These are phyloP conservation scores for Alternaria consortialis DNA, from an alignment of 2,329 filamentous ascomycete species.

Conservation along the genomic window DNA sequence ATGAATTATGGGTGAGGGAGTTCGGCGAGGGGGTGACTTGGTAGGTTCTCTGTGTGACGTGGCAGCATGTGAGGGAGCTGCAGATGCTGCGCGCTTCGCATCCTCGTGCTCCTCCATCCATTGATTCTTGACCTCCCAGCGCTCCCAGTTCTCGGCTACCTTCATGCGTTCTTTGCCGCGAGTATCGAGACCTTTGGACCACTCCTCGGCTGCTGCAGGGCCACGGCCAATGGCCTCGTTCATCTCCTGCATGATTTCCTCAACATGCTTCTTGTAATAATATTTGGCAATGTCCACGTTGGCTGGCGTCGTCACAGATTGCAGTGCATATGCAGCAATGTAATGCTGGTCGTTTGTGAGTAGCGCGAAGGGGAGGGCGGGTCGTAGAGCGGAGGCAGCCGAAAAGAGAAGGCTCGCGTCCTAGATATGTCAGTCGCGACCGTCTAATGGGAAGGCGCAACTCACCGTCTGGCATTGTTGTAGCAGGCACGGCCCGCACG, in stretches of 20 bases:
- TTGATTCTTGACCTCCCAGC: slow-evolving; percentile 66
- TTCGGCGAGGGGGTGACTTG: slow-evolving; percentile 38
- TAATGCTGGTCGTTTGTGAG: slow-evolving; percentile 69
- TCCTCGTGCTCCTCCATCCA: slow-evolving; percentile 31
- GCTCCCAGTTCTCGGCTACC: slow-evolving; percentile 76
- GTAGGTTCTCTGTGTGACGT: slow-evolving; percentile 28
- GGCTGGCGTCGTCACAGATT: slow-evolving; percentile 59
- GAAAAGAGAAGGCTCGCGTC: slow-evolving; percentile 75
- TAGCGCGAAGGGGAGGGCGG: slow-evolving; percentile 75
- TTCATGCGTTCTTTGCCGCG: slow-evolving; percentile 68
- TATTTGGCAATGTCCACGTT: slow-evolving; percentile 68
- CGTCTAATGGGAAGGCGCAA: slow-evolving; percentile 16
- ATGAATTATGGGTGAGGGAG: slow-evolving; percentile 43
- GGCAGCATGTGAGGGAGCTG: slow-evolving; percentile 27
- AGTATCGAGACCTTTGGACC: slow-evolving; percentile 76
- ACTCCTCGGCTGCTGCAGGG: slow-evolving; percentile 75
- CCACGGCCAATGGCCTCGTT: slow-evolving; percentile 71
- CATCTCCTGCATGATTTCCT: slow-evolving; percentile 70
- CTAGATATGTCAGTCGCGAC: slow-evolving; percentile 56
- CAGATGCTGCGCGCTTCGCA: slow-evolving; percentile 24
- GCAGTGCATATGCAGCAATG: slow-evolving; percentile 65
- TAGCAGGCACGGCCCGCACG: slow-evolving; percentile 73
- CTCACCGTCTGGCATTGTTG: slow-evolving; percentile 71
- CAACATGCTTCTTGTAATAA: slow-evolving; percentile 70
- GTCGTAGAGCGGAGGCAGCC: slow-evolving; percentile 67